These are phyloP conservation scores for Beauveria caledonica DNA, from an alignment of 2,329 filamentous ascomycete species.

Conservation along the genomic window DNA sequence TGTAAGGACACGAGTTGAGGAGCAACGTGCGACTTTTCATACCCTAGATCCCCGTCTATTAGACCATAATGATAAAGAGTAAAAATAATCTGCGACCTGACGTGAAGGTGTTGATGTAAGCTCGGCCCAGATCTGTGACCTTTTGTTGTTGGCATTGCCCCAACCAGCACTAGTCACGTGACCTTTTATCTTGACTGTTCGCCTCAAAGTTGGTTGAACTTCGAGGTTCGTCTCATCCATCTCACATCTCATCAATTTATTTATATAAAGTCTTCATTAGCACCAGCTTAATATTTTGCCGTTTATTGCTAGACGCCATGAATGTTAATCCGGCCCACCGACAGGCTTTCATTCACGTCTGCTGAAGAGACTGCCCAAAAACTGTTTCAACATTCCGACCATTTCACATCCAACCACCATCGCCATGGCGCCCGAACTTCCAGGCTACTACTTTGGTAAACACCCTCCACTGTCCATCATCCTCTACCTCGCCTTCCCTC, in stretches of 20 bases:
- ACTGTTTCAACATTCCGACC: not conserved
- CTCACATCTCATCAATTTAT: too few species aligned
- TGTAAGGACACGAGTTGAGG: slow-evolving; percentile 28
- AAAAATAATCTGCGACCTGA: slow-evolving; percentile 21
- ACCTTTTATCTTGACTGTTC: not conserved
- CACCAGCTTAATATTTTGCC: too few species aligned
- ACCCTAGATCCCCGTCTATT: slow-evolving; percentile 28
- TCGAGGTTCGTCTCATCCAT: not conserved
- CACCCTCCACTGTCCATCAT: not conserved
- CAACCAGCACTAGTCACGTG: not conserved
- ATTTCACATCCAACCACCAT: not conserved
- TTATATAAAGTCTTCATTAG: too few species aligned
- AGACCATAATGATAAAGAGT: slow-evolving; percentile 38
- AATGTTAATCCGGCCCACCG: not conserved
- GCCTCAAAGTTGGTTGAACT: not conserved
- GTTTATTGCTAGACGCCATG: not conserved
- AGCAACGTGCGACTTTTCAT: slow-evolving; percentile 26
- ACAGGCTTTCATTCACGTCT: not conserved
- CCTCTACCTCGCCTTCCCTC: not conserved
- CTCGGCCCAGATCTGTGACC: not conserved
- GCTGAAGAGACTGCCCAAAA: not conserved
- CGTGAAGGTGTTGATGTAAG: not conserved
- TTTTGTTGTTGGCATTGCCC: not conserved
- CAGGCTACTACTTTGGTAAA: slow-evolving; percentile 48
- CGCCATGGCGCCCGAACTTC: slow-evolving; percentile 32